A percentile compares a stretch with the other conserved stretches of the same genome.
Conservation (phyloP, 2,329 filamentous ascomycete species). For the Fusarium austroafricanum region DNA sequence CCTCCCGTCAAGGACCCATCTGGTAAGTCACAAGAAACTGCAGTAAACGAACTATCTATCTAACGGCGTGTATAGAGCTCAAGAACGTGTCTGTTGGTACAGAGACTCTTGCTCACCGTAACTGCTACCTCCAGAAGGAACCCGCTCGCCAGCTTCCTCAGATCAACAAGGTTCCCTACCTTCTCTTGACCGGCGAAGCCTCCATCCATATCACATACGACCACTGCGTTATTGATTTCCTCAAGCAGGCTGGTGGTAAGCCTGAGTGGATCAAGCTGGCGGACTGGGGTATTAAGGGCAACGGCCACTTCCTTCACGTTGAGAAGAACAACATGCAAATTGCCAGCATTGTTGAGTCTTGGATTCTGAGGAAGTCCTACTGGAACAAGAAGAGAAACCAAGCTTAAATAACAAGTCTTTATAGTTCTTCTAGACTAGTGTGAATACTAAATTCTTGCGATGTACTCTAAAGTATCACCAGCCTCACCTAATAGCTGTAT, state of each 20-base stretch:
- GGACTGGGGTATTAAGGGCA: conserved; percentile 26
- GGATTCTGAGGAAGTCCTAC: conserved; percentile 9
- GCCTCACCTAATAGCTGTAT: background rate
- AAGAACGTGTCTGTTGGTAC: conserved; percentile 18
- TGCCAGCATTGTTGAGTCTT: conserved; percentile 5
- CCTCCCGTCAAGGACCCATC: conserved; percentile 27
- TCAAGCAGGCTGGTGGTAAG: conserved; percentile 27
- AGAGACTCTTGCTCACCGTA: conserved; percentile 25
- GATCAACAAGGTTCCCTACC: conserved; percentile 29
- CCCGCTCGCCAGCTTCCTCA: conserved; percentile 32
- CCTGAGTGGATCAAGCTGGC: conserved; percentile 33
- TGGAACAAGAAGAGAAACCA: background rate
- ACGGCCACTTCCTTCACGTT: conserved; percentile 33
- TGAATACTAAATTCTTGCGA: background rate
- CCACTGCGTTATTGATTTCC: conserved; percentile 27
- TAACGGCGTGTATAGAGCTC: conserved; percentile 13
- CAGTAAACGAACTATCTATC: rapidly evolving
- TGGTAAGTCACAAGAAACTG: background rate
- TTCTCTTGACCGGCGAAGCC: conserved; percentile 32
- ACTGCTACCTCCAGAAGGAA: conserved; percentile 31
- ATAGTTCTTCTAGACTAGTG: background rate
- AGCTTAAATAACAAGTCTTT: background rate
- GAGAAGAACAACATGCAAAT: conserved; percentile 39
- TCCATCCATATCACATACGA: conserved; percentile 29
- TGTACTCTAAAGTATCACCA: too few species aligned